These are phyloP conservation scores for Xylaria polymorpha DNA, from an alignment of 2,329 filamentous ascomycete species.

Conservation along the genomic window DNA sequence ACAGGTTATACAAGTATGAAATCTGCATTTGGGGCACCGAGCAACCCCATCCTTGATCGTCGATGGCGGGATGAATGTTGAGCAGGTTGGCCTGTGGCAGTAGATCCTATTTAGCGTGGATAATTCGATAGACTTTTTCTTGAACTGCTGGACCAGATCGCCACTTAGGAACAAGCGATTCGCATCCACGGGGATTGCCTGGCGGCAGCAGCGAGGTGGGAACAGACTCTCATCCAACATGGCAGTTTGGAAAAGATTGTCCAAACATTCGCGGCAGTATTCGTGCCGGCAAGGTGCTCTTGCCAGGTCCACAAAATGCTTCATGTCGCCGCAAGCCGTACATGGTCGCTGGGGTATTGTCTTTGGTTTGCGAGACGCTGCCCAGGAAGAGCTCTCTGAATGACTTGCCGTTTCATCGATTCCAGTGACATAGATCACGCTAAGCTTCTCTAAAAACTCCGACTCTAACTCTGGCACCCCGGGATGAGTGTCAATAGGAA, in stretches of 20 bases:
- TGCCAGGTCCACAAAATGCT: conserved; percentile 30
- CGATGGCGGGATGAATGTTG: conserved; percentile 57
- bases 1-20: conserved; percentile 63
- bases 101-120: conserved; percentile 62
- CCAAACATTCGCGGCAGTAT: conserved; percentile 64
- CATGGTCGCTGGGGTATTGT: conserved; percentile 27
- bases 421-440: conserved; percentile 30
- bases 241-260: conserved; percentile 56
- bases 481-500: neutral
- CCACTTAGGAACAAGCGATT: conserved; percentile 53
- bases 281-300: conserved; percentile 53
- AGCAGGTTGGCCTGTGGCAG: conserved; percentile 59
- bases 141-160: conserved; percentile 53
- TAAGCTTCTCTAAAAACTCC: conserved; percentile 37
- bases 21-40: conserved; percentile 56
- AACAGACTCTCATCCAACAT: conserved; percentile 64
- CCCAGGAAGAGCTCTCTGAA: conserved; percentile 42
- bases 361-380: conserved; percentile 28
- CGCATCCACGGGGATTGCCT: conserved; percentile 54
- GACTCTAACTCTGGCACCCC: conserved; percentile 22
- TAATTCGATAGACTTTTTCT: conserved; percentile 61
- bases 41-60: conserved; percentile 52
- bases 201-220: conserved; percentile 64
- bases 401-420: conserved; percentile 13
- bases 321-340: conserved; percentile 36